Percentiles rank a stretch among this genome's conserved stretches.
phyloP scores from a whole-genome alignment of 2,329 filamentous ascomycete genomes.

The Pyricularia sp. region DNA sequence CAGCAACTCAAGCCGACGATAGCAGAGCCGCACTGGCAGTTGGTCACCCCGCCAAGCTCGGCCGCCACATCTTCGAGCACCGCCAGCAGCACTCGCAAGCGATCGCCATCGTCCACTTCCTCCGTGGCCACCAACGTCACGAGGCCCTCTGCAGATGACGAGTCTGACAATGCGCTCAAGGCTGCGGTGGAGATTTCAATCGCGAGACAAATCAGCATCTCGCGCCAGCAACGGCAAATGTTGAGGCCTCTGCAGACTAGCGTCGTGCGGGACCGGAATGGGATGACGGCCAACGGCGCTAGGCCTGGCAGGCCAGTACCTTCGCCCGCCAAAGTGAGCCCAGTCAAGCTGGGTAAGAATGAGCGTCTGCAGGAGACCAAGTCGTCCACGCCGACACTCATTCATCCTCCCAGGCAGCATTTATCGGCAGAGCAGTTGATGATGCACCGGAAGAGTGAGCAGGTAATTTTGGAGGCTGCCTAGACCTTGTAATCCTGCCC shows the following conservation, averaged over 20 bases:
- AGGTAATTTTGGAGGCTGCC: constrained; percentile 39
- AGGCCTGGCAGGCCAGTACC: constrained; percentile 8
- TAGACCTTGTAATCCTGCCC: constrained; percentile 13
- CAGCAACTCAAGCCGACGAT: constrained; percentile 25
- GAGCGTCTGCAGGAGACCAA: constrained; percentile 29
- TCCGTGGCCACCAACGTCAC: constrained; percentile 24
- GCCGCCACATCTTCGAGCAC: constrained; percentile 20
- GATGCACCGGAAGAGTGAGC: constrained; percentile 41
- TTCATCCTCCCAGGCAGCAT: constrained; percentile 24
- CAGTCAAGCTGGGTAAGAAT: constrained; percentile 17
- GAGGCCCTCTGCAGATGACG: constrained; percentile 25
- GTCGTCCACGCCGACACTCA: constrained; percentile 34
- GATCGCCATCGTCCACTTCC: constrained; percentile 18
- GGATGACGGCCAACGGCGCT: constrained; percentile 16
- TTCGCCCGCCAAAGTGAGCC: constrained; percentile 6
- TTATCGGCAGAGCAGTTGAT: constrained; percentile 19
- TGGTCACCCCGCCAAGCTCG: constrained; percentile 30
- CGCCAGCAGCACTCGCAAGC: constrained; percentile 11
- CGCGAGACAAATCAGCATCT: constrained; percentile 58
- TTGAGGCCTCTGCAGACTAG: constrained; percentile 42
- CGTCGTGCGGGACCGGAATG: background rate
- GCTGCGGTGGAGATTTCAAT: constrained; percentile 57
- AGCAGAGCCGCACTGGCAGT: constrained; percentile 36
- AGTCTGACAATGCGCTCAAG: constrained; percentile 32
- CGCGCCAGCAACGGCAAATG: constrained; percentile 49